A percentile compares a stretch with the other conserved stretches of the same genome.
Conservation (phyloP, 192 early-diverging fungal genomes). For the Entophlyctis luteolus region DNA sequence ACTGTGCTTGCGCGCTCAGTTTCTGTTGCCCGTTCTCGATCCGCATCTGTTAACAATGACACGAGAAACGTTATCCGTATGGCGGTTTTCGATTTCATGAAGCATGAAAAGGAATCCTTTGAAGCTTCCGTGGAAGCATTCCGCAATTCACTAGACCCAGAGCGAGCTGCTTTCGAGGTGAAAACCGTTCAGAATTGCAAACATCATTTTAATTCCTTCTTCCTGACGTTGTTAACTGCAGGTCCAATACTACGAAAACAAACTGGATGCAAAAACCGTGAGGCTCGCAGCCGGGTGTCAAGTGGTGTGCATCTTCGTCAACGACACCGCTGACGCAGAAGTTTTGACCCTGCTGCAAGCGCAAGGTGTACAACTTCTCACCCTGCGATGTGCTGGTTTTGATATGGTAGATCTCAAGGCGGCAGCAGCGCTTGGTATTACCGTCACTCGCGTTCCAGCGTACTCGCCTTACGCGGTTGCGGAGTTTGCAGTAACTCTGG, state of each 20-base stretch:
- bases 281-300: constrained; percentile 23
- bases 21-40: too few relatives aligned
- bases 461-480: constrained; percentile 52
- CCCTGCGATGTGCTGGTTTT: constrained; percentile 48
- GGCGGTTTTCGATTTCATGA: constrained; percentile 32
- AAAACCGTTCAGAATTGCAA: too few relatives aligned
- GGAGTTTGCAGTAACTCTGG: constrained; percentile 44
- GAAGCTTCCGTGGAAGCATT: constrained; percentile 4
- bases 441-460: constrained; percentile 45
- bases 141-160: too few relatives aligned
- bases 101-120: constrained; percentile 28
- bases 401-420: constrained; percentile 46
- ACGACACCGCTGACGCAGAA: constrained; percentile 33
- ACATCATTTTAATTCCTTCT: too few relatives aligned
- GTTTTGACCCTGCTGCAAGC: constrained; percentile 28
- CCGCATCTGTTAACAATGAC: too few relatives aligned
- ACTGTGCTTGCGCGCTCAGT: constrained; percentile 12
- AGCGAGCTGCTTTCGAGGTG: too few relatives aligned
- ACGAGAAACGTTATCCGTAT: constrained; percentile 2
- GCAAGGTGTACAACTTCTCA: constrained; percentile 38
- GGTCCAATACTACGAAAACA: constrained; percentile 22
- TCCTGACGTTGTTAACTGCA: background rate
- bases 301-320: constrained; percentile 49
- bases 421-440: constrained; percentile 17
- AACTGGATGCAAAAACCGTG: constrained; percentile 10